Evolutionary conservation across 768 basidiomycete genomes (phyloP).

Genomic region (Mycena maculata): DNA sequence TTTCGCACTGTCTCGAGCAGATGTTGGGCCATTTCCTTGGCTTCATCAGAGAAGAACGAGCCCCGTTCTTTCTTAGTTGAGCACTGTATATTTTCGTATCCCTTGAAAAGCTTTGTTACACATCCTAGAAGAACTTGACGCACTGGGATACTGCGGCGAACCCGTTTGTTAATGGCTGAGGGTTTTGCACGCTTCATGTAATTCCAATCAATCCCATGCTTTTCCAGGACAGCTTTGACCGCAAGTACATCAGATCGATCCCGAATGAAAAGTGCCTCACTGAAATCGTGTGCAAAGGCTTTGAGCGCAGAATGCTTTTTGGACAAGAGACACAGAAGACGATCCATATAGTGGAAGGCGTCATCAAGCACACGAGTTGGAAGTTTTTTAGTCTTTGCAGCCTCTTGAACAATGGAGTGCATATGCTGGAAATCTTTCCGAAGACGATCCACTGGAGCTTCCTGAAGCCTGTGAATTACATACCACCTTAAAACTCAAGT

Average conservation of each 20-base stretch:
- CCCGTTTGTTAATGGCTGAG: background rate
- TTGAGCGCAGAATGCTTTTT: background rate
- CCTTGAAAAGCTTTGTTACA: background rate
- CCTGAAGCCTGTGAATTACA: too few species aligned
- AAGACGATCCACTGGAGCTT: too few species aligned
- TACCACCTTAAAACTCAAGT: too few species aligned
- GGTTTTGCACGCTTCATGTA: background rate
- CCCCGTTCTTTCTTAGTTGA: background rate
- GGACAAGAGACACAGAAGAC: background rate
- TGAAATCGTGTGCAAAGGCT: background rate
- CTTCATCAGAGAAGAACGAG: background rate
- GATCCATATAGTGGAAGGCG: background rate
- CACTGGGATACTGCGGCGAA: background rate
- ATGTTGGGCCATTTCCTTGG: background rate
- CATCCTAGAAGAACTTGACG: background rate
- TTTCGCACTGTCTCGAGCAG: background rate
- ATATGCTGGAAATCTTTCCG: too few species aligned
- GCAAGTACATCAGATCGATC: background rate
- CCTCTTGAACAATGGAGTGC: too few species aligned
- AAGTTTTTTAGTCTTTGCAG: too few species aligned
- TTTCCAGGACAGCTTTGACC: background rate
- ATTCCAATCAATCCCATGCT: background rate
- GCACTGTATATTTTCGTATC: background rate
- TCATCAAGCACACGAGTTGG: background rate
- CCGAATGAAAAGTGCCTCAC: background rate